phyloP scores from a whole-genome alignment of 2,329 filamentous ascomycete genomes.

The Talaromyces funiculosus region DNA sequence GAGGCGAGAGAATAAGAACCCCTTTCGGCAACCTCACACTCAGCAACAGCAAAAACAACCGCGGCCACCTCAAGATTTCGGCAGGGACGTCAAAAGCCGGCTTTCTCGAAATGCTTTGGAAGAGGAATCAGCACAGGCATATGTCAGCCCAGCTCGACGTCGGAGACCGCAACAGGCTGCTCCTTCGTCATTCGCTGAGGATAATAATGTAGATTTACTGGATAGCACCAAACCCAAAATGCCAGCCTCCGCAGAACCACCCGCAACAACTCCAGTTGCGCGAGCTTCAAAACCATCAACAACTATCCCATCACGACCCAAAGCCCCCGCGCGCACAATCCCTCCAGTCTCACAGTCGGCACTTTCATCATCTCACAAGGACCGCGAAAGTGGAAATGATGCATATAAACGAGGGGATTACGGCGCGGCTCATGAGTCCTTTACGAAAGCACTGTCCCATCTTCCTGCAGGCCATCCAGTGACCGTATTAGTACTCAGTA shows the following conservation, averaged over 20 bases:
- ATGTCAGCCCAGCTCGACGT: conserved; percentile 78
- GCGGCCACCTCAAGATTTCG: conserved; percentile 15
- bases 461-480: conserved; percentile 77
- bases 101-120: conserved; percentile 69
- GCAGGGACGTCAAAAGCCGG: conserved; percentile 51
- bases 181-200: conserved; percentile 23
- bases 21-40: conserved; percentile 48
- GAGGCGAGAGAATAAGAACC: conserved; percentile 30
- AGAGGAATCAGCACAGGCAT: conserved; percentile 74
- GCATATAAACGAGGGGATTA: conserved; percentile 95
- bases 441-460: conserved; percentile 67
- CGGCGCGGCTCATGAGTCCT: conserved; percentile 74
- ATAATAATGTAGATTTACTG: conserved; percentile 59
- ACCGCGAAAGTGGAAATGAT: conserved; percentile 73
- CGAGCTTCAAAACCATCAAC: conserved; percentile 39
- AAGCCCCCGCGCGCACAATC: conserved; percentile 45
- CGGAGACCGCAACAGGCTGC: conserved; percentile 47
- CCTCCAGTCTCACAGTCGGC: conserved; percentile 64
- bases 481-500: conserved; percentile 81
- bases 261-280: conserved; percentile 32
- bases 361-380: conserved; percentile 67
- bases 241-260: conserved; percentile 20
- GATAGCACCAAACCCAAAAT: conserved; percentile 42
- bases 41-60: conserved; percentile 29
- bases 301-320: conserved; percentile 42